phyloP scores from a whole-genome alignment of 371 early-diverging fungal species.

The Amoeboaphelidium occidentale region DNA sequence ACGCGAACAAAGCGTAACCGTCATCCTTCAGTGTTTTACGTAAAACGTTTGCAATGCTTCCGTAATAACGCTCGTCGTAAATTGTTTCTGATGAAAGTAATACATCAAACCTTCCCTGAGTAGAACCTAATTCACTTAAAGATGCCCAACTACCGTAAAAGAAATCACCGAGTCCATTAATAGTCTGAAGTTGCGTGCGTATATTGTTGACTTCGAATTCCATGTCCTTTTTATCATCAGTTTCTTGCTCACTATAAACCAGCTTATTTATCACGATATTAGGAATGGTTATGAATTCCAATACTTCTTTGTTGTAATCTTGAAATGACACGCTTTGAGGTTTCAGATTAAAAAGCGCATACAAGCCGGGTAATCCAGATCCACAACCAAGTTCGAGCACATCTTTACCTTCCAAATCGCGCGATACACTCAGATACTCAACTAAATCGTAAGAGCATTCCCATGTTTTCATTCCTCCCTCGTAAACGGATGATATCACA shows the following conservation, averaged over 20 bases:
- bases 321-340: not conserved
- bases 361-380: slow-evolving; percentile 57
- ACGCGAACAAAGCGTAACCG: too few relatives aligned
- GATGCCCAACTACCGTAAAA: too few relatives aligned
- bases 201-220: slow-evolving; percentile 25
- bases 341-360: slow-evolving; percentile 3
- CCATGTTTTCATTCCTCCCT: slow-evolving; percentile 89
- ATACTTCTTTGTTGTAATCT: slow-evolving; percentile 44
- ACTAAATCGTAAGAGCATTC: slow-evolving; percentile 72
- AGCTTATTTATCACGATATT: slow-evolving; percentile 55
- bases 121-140: too few relatives aligned
- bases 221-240: slow-evolving; percentile 25
- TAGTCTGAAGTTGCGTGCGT: slow-evolving; percentile 44
- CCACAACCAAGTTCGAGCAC: slow-evolving; percentile 75
- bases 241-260: slow-evolving; percentile 10
- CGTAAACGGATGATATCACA: too few relatives aligned
- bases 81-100: slow-evolving; percentile 83
- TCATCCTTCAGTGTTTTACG: too few relatives aligned
- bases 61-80: too few relatives aligned
- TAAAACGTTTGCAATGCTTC: too few relatives aligned
- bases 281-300: slow-evolving; percentile 63
- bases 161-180: slow-evolving; percentile 9
- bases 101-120: slow-evolving; percentile 36
- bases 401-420: slow-evolving; percentile 20
- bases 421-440: slow-evolving; percentile 23